Base-by-base conservation (phyloP, 352 stramenopile genomes). In the Globisporangium paroecandrum region DNA sequence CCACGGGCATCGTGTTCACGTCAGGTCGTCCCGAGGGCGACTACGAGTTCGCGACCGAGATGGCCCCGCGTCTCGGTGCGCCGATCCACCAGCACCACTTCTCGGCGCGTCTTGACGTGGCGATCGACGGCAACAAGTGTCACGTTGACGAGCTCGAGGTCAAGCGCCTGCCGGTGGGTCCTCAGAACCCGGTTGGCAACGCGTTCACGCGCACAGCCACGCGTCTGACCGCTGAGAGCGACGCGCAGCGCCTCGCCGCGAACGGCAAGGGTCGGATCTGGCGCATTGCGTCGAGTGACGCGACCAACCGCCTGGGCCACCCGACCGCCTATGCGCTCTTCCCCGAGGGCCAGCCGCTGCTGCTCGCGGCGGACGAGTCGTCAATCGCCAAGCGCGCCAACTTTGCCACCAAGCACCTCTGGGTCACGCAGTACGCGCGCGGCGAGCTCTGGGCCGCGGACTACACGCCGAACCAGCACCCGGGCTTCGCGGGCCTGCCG, bases 71-170 rank as follows among this genome's bases (percentile, higher is more conserved):
- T 12, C 82, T 94, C 1, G 85, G 86, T 6, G 73, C 85, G 0
- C 81, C 87, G 29, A 77, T 83, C 41, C 84, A 91, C 64, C 85
- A 95, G 63, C 85, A 95, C 69, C 75, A 93, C 65, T 94, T 94
- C 71, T 90, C 81, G 12, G 85, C 75, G 15, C 78, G 81, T 1
- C 69, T 95, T 0, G 88, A 95, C 57, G 87, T 95, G 63, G 80
- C 82, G 2, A 80, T 94, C 13, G 86, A 93, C 64, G 82, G 81
- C 18, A 62, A 73, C 55, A 83, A 79, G 60, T 80, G 76, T 38
- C 67, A 74, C 29, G 74, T 88, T 3, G 72, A 82, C 51, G 77
- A 88, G 56, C 74, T 83, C 8, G 82, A 94, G 32, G 73, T 89
- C 15, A 66, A 90, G 69, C 69, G 78, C 7, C 38, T 87, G 32